These are phyloP conservation scores for Oryza coarctata DNA, from an alignment of 176 grass and related monocot species.

Conservation along the genomic window DNA sequence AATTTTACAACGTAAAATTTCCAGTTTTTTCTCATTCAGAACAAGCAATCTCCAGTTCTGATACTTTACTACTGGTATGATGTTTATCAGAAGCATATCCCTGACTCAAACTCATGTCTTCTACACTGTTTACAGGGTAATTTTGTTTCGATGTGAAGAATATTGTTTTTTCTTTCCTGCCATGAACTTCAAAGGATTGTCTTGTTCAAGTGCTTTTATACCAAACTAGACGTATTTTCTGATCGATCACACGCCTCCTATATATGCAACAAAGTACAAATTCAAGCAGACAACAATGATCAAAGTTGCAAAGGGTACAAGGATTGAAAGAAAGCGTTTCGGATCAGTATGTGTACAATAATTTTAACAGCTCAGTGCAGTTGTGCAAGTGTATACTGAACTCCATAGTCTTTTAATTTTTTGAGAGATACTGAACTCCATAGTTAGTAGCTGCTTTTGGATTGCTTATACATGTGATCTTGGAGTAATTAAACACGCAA, in stretches of 20 bases:
- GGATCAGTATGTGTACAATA: slow-evolving; percentile 28
- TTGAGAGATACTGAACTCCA: too few species aligned
- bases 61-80: not conserved
- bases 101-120: too few species aligned
- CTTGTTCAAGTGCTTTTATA: not conserved
- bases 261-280: not conserved
- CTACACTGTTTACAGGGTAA: not conserved
- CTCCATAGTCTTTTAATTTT: too few species aligned
- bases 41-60: not conserved
- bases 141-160: slow-evolving; percentile 25
- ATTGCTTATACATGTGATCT: not conserved
- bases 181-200: not conserved
- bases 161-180: not conserved
- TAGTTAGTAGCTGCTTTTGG: too few species aligned
- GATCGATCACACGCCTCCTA: not conserved
- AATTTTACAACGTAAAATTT: too few species aligned
- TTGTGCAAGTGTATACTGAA: too few species aligned
- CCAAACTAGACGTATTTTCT: not conserved
- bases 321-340: slow-evolving; percentile 12
- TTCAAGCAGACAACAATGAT: not conserved
- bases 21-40: not conserved
- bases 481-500: not conserved
- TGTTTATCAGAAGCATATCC: not conserved
- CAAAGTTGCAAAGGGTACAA: not conserved
- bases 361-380: not conserved